Evolutionary conservation across 148 eudicot genomes (phyloP), one percentile per base, ranked within the genome.

Genomic region (Pharnaceum exiguum): DNA sequence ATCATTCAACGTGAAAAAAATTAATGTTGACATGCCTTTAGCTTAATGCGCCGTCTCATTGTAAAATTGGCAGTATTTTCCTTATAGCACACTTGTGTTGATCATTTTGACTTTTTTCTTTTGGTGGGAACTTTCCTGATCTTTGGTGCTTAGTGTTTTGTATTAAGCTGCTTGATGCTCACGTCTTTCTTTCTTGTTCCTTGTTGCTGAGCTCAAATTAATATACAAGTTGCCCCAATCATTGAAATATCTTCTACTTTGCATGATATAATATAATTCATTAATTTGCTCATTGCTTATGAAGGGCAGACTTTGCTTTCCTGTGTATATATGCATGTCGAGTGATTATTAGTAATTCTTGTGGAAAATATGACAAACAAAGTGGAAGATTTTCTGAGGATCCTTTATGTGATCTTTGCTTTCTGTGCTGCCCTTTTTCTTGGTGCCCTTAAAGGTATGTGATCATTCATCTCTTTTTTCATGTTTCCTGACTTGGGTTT

Each of bases 371-470:
- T 85, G 91, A 30, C 82, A 33, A 44, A 45, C 63, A 64, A 58
- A 30, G 50, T 69, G 64, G 59, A 31, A 44, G 78, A 68, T 36
- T 68, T 81, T 67, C 55, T 77, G 58, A 77, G 62, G 76, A 77
- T 77, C 63, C 43, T 72, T 24, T 93, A 83, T 72, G 95, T 93
- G 52, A 71, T 76, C 44, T 79, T 83, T 57, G 83, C 87, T 12
- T 93, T 93, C 60, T 82, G 75, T 59, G 68, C 85, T 44, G 96
- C 93, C 51, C 77, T 93, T 73, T 74, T 75, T 55, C 62, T 88
- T 25, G 98, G 98, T 55, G 90, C 80, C 58, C 70, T 85, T 52
- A 93, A 88, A 83, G 83, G 96, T 91, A 31, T 10, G n/a, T n/a
- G 63, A 63, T 47, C 38, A 50, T 66, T 37, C 36, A 55, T 58